Evolutionary conservation across 1,284 basidiomycete genomes (phyloP), one percentile per base, ranked within the genome.

Genomic region (Tranzscheliella williamsii): DNA sequence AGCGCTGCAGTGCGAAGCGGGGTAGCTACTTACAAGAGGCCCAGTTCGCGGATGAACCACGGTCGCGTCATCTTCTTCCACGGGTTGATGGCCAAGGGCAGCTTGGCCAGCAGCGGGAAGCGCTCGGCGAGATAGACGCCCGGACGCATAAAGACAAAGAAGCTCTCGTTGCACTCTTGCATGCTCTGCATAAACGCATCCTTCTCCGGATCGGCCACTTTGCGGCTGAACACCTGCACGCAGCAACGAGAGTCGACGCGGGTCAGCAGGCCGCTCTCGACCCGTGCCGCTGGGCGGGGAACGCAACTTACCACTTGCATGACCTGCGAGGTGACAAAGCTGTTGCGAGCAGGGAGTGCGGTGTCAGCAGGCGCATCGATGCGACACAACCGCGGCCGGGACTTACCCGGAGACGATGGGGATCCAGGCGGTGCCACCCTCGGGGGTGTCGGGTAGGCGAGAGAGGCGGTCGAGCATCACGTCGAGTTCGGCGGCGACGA

Each of bases 121-220:
- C 18, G 35, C 8, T 37, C 35, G 20, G 23, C 35, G 35, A 37
- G 35, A 21, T 20, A 37, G 7, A 16, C 35, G 18, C 35, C 35
- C 5, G 35, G 35, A 13, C 20, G 15, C 15, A 20, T 37, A 12
- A 37, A 16, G 8, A 15, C 20, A 21, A 37, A 37, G 22, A 37
- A 37, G 18, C 23, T 37, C 20, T 37, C 35, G 35, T 37, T 37
- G 35, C 35, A 37, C 18, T 37, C 7, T n/a, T n/a, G 18, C 5
- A 21, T 21, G 5, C 15, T 20, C 5, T 16, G 5, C 9, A 37
- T 21, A n/a, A 37, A 37, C 6, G 5, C n/a, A 21, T 37, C 35
- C 15, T 13, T 37, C 7, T 9, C 35, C 5, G 23, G 8, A 15
- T 37, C 18, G 17, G 13, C 18, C 35, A 20, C 22, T 6, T 21